Base-by-base conservation (phyloP, 495 filamentous ascomycete genomes). In the Talaromyces trachyspermus region DNA sequence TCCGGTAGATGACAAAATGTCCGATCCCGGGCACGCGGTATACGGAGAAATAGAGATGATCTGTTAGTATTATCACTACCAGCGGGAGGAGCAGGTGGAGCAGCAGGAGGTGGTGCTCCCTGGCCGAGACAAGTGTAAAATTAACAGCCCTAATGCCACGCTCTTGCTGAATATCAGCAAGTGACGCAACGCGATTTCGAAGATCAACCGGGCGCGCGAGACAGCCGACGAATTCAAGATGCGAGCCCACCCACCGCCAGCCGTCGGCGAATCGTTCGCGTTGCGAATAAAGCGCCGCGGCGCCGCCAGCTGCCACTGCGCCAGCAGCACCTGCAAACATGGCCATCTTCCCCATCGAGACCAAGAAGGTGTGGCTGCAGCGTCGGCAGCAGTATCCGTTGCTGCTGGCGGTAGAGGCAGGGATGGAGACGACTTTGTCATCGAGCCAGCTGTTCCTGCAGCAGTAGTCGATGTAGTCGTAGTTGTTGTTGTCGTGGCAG, bases 171-270 rank as follows among this genome's bases (percentile, higher is more conserved):
- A 90, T 62, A n/a, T 66, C 64, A 11, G 75, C 68, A 58, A 88
- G 69, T 1, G 50, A 53, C 3, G 35, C 61, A 18, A 94, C 68
- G 4, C 92, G 78, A 49, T 74, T 71, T 35, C 79, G 76, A 25
- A 97, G 64, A 52, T 95, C 90, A 45, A 86, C 79, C 7, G 75
- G 77, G 18, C 88, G 80, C 49, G 84, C 81, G 3, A 98, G 75
- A 57, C 86, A 91, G 1, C 90, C 89, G 2, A 97, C 84, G 54
- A 98, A 98, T 60, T 90, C 89, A n/a, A 98, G 80, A 67, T 98
- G 94, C 12, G 85, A 88, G 8, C 83, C 80, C 12, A 86, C 86
- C 90, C 89, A 98, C 27, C 62, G 69, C 67, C 80, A 81, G 0
- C 86, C 82, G 17, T 80, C 71, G 0, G 72, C 76, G 27, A 98